Evolutionary conservation across 2,329 filamentous ascomycete genomes (phyloP), one percentile per base, ranked within the genome.

Genomic region (Colletotrichum sp.): DNA sequence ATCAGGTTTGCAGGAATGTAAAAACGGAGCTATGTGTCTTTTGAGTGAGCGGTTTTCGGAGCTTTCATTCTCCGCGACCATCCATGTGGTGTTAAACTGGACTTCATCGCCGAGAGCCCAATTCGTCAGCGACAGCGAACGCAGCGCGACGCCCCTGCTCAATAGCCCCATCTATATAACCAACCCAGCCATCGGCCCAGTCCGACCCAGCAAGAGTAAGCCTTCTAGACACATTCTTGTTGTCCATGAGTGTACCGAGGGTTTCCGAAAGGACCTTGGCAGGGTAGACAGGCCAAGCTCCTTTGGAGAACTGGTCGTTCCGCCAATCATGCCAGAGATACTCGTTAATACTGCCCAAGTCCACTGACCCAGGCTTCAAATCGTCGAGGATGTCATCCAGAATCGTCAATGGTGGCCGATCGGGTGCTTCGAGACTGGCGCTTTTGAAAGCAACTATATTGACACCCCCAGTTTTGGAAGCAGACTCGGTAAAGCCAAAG

Each of bases 51-150:
- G 18, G 0, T n/a, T 10, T 0, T 49, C 18, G 39, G 39, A 49
- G 4, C 18, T n/a, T 1, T 0, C 18, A 49, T 5, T 44, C 39
- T n/a, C 39, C 18, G 39, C 18, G 18, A n/a, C 18, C 9, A n/a
- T 8, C 9, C 18, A n/a, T 6, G 39, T n/a, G 39, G 18, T 49
- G 18, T n/a, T 0, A n/a, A 2, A n/a, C 5, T 4, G 39, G 3
- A 6, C 39, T 7, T 49, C 16, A 12, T 49, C 18, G 39, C 18
- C 4, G 39, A 49, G 5, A 10, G 18, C 18, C 18, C 6, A 57
- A 5, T 26, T 57, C 24, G 52, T 26, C 15, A 2, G 21, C 52
- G n/a, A 57, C 5, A 26, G 12, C 13, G 7, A 57, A 26, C 13
- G 21, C 21, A 57, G 52, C 52, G 21, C 52, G 24, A 57, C 52